Evolutionary conservation across 306 rosid genomes (phyloP).

Genomic region (Cicer cuneatum): DNA sequence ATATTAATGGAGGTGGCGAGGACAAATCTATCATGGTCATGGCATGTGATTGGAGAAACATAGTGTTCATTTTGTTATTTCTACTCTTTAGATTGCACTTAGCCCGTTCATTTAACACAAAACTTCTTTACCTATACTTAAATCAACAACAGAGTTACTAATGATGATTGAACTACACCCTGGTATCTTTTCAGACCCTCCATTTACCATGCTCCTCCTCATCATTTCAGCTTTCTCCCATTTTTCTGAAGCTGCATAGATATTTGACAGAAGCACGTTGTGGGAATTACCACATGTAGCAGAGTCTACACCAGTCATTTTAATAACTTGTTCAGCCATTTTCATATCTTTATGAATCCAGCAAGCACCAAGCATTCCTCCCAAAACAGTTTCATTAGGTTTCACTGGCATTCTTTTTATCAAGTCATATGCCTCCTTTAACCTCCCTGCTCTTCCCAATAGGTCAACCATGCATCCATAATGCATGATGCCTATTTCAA

Average conservation of each 20-base stretch:
- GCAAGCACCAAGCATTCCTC: slow-evolving; percentile 77
- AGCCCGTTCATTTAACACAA: not conserved
- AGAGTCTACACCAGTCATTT: slow-evolving; percentile 39
- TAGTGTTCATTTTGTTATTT: slow-evolving; percentile 29
- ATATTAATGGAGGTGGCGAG: slow-evolving; percentile 9
- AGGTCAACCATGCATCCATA: slow-evolving; percentile 81
- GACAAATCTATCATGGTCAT: not conserved
- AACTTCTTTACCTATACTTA: not conserved
- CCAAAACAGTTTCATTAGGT: slow-evolving; percentile 68
- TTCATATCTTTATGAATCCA: slow-evolving; percentile 61
- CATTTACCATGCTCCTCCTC: slow-evolving; percentile 47
- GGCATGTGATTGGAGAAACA: slow-evolving; percentile 8
- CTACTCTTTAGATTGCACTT: slow-evolving; percentile 18
- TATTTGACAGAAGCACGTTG: slow-evolving; percentile 66
- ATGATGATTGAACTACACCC: slow-evolving; percentile 54
- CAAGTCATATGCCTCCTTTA: slow-evolving; percentile 61
- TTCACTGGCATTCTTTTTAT: slow-evolving; percentile 62
- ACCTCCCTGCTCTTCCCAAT: slow-evolving; percentile 70
- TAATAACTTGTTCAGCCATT: slow-evolving; percentile 59
- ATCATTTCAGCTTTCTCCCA: slow-evolving; percentile 74
- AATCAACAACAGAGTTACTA: slow-evolving; percentile 19
- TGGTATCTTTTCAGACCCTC: slow-evolving; percentile 56
- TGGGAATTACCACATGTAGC: slow-evolving; percentile 43
- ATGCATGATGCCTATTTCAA: slow-evolving; percentile 54
- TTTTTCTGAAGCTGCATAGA: slow-evolving; percentile 67